phyloP scores from a whole-genome alignment of 2,329 filamentous ascomycete genomes.

The Ophiocordyceps camponoti-leonardi region DNA sequence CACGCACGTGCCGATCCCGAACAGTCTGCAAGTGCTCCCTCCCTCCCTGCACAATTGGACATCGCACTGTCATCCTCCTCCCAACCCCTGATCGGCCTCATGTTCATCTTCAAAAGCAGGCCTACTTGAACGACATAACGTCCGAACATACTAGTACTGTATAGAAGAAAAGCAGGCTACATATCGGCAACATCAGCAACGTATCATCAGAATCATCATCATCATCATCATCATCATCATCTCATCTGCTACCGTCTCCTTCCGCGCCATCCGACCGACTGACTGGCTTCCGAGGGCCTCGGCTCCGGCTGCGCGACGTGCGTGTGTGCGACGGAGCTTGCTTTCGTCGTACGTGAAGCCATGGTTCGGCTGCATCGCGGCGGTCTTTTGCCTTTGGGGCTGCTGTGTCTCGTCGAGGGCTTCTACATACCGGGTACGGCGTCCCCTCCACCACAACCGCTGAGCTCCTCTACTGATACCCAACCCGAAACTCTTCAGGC shows the following conservation, averaged over 20 bases:
- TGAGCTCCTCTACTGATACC: not conserved
- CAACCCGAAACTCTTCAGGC: conserved; percentile 25
- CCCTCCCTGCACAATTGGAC: too few relatives aligned
- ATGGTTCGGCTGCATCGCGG: conserved; percentile 11
- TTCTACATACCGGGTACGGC: conserved; percentile 73
- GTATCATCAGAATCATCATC: too few relatives aligned
- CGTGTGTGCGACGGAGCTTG: not conserved
- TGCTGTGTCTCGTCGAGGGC: conserved; percentile 26
- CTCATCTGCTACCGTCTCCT: not conserved
- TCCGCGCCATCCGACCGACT: not conserved
- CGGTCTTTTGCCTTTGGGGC: conserved; percentile 25
- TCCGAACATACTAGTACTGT: too few relatives aligned
- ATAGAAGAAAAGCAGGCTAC: too few relatives aligned
- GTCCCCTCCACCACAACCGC: too few relatives aligned
- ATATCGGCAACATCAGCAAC: too few relatives aligned
- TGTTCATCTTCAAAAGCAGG: too few relatives aligned
- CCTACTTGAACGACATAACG: too few relatives aligned
- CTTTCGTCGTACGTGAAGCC: not conserved
- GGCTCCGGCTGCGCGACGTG: not conserved
- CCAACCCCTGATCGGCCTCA: too few relatives aligned
- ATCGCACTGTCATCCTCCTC: too few relatives aligned
- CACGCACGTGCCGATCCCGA: too few relatives aligned
- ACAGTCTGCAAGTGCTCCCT: too few relatives aligned
- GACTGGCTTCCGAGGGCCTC: not conserved
- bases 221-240: not conserved